These are phyloP conservation scores for Pyrenochaeta sp. DNA, from an alignment of 2,329 filamentous ascomycete genomes.

Conservation along the genomic window DNA sequence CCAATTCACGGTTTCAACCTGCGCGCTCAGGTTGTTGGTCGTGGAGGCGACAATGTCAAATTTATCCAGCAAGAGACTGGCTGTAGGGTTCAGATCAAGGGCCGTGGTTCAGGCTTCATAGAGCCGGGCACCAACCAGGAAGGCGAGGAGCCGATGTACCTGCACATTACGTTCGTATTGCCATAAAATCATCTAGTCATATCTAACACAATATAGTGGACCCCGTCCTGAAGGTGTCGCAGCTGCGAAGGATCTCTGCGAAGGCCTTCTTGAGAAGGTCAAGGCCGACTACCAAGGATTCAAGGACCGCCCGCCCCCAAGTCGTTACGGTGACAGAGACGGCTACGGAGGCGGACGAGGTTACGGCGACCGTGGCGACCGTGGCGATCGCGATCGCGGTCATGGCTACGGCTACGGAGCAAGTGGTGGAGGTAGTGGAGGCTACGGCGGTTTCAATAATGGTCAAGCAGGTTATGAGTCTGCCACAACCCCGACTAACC, in stretches of 20 bases:
- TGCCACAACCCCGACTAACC: conserved; percentile 48
- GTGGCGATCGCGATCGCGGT: conserved; percentile 50
- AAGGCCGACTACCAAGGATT: conserved; percentile 87
- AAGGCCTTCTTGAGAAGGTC: conserved; percentile 86
- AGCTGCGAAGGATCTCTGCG: conserved; percentile 85
- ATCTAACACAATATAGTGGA: conserved; percentile 63
- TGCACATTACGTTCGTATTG: conserved; percentile 83
- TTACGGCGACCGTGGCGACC: conserved; percentile 53
- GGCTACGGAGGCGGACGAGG: conserved; percentile 47
- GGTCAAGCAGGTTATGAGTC: conserved; percentile 24
- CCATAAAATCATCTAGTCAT: conserved; percentile 1
- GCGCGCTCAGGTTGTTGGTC: conserved; percentile 92
- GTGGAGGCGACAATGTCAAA: conserved; percentile 94
- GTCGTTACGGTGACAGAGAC: conserved; percentile 53
- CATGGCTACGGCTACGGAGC: conserved; percentile 50
- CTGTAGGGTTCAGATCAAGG: conserved; percentile 98
- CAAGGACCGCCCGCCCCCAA: conserved; percentile 71
- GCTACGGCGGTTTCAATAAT: conserved; percentile 42
- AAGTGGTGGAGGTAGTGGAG: conserved; percentile 45
- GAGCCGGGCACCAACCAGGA: conserved; percentile 87
- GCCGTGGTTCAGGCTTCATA: conserved; percentile 91
- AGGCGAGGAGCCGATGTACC: conserved; percentile 94
- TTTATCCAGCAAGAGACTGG: conserved; percentile 96
- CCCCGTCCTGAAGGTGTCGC: conserved; percentile 87
- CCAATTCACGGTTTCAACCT: conserved; percentile 94